Evolutionary conservation across 352 stramenopile genomes (phyloP), one percentile per base, ranked within the genome.

Genomic region (Globisporangium heterothallicum): DNA sequence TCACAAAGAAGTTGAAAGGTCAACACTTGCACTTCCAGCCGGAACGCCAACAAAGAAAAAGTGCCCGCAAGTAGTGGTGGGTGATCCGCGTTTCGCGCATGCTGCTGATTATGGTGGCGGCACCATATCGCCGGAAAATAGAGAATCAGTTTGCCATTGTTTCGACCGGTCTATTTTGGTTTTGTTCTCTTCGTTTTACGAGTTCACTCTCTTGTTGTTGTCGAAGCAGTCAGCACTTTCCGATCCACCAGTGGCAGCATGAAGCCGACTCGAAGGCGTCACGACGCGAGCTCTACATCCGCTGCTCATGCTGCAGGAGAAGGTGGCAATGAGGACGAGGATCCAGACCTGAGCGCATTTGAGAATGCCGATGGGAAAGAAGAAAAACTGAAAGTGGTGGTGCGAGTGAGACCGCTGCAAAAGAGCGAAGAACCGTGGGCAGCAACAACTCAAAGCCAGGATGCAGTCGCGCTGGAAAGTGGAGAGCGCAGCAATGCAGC

Each of bases 361-460:
- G 13, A 29, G 38, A 21, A 2, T 41, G 16, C 9, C 26, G 36
- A 59, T 19, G 25, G 6, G 4, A 53, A 51, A 18, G 74, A 80
- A 42, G 74, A 86, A 52, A 83, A 75, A 34, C 53, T 86, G 46
- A 85, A 83, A 47, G 72, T 88, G 1, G 66, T 88, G 7, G 69
- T 88, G 24, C 70, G 77, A 21, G 65, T 86, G 29, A 62, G 77
- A 10, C 77, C 72, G 3, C 47, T 84, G 25, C 74, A 81, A 45
- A 66, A 67, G n/a, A 68, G 45, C 16, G 77, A 88, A 27, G 55
- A 78, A 36, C 18, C 65, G 7, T 86, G 74, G 74, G 36, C 36
- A 22, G 2, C 42, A 56, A 21, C 27, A n/a, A n/a, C n/a, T n/a
- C 9, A 45, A 30, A 29, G 42, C 22, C 55, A 26, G 3, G 34